A percentile compares a stretch with the other conserved stretches of the same genome.
phyloP scores from a whole-genome alignment of 768 basidiomycete genomes.

The Naematelia encephala region DNA sequence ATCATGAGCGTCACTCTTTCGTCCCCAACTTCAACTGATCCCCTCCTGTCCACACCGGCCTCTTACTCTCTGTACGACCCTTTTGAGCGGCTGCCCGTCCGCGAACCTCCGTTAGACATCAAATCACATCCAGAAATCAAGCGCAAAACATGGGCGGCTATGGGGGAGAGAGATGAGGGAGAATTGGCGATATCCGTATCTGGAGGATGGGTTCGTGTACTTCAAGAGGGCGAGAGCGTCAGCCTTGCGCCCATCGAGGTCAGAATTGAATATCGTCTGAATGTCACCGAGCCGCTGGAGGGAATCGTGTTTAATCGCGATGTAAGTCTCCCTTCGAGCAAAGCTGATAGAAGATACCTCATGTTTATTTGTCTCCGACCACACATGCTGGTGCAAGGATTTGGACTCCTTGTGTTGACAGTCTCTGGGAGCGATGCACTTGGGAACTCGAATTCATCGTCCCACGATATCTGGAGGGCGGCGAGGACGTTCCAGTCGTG shows the following conservation, averaged over 20 bases:
- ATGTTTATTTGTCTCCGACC: constrained; percentile 83
- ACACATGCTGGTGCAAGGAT: constrained; percentile 88
- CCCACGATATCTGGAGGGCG: constrained; percentile 54
- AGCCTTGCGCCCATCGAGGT: constrained; percentile 39
- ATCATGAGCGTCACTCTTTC: constrained; percentile 40
- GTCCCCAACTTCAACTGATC: constrained; percentile 28
- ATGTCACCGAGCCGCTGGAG: constrained; percentile 44
- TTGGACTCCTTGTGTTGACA: constrained; percentile 98
- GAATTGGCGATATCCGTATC: constrained; percentile 84
- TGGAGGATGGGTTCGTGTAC: constrained; percentile 48
- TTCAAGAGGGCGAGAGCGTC: constrained; percentile 59
- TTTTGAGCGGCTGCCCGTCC: constrained; percentile 63
- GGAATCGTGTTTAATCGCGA: constrained; percentile 43
- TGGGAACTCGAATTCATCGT: constrained; percentile 99
- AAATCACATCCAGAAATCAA: constrained; percentile 90
- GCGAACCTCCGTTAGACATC: constrained; percentile 65
- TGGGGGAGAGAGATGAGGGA: constrained; percentile 89
- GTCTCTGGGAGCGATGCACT: constrained; percentile 90
- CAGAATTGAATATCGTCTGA: constrained; percentile 44
- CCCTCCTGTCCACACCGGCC: constrained; percentile 37
- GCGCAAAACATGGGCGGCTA: constrained; percentile 81
- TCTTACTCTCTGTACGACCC: constrained; percentile 36
- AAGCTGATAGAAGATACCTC: constrained; percentile 73
- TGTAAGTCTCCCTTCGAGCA: constrained; percentile 18
- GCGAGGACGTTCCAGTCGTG: constrained; percentile 66